Base-by-base conservation (phyloP, 768 basidiomycete genomes). In the Exsudoporus frostii region DNA sequence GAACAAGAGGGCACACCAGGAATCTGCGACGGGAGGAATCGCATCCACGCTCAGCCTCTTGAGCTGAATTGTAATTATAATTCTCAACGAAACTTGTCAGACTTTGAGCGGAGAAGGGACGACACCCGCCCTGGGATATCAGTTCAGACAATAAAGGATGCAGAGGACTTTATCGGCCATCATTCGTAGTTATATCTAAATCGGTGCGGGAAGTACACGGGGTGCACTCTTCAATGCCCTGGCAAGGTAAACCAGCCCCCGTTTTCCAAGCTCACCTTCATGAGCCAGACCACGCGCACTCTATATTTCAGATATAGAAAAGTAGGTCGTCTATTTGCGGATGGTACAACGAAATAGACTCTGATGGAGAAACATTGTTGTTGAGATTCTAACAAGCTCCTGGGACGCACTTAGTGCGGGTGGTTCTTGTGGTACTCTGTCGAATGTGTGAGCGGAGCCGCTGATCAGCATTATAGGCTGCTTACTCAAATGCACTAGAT, bases 351-450 rank as follows among this genome's bases (percentile, higher is more conserved):
- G 53, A 51, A 55, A 37, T 48, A 59, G 49, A 50, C 46, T 27
- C 27, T 55, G 56, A 53, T 36, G 45, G 47, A 52, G 13, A 45
- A 43, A 34, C 24, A 40, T 40, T 45, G 40, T 51, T 34, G 22
- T 55, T 17, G 47, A 36, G 44, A 51, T 27, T 44, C 39, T 30
- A 29, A 17, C 40, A 41, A 29, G 33, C 45, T 54, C 29, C 49
- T 33, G 40, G 24, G 41, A 52, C 15, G 43, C 56, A 48, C 51
- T 72, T 75, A 92, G 73, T 92, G 91, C n/a, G 85, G 74, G 70
- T 89, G 85, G 76, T 92, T 90, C 81, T 92, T 92, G 82, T 91
- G 88, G 74, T 91, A 88, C 71, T 92, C 90, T 92, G 65, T 17
- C 51, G 54, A 55, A 34, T 42, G 13, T 40, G 54, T 73, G 54